phyloP scores from a whole-genome alignment of 2,329 filamentous ascomycete genomes.

The Cucurbitaria berberidis region DNA sequence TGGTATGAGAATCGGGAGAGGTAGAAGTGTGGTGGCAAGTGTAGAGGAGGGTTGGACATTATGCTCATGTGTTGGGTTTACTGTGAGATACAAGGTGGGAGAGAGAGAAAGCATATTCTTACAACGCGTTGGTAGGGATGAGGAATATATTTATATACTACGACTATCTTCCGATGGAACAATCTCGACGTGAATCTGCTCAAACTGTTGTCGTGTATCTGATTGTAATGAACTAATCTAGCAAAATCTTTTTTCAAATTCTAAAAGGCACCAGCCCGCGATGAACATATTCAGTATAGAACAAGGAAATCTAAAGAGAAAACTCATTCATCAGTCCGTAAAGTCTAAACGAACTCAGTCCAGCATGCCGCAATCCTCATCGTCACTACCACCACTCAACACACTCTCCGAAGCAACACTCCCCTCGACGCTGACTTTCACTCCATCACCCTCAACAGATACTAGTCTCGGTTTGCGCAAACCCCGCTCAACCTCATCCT shows the following conservation, averaged over 20 bases:
- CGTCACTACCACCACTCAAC: neutral
- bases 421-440: neutral
- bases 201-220: neutral
- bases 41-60: neutral
- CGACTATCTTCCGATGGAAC: no score
- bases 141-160: neutral
- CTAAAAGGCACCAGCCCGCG: no score
- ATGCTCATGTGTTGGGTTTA: neutral
- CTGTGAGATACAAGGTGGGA: neutral
- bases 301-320: no score
- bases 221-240: neutral
- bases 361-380: neutral
- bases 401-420: neutral
- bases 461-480: neutral
- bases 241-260: neutral
- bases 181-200: neutral
- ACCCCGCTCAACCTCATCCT: conserved; percentile 14
- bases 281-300: no score
- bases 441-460: neutral
- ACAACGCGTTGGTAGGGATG: neutral
- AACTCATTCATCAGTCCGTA: neutral
- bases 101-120: neutral
- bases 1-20: conserved; percentile 20
- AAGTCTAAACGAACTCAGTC: neutral
- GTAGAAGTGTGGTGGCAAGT: neutral